These are phyloP conservation scores for Teratosphaeria gauchensis DNA, from an alignment of 2,329 filamentous ascomycete species.

Conservation along the genomic window DNA sequence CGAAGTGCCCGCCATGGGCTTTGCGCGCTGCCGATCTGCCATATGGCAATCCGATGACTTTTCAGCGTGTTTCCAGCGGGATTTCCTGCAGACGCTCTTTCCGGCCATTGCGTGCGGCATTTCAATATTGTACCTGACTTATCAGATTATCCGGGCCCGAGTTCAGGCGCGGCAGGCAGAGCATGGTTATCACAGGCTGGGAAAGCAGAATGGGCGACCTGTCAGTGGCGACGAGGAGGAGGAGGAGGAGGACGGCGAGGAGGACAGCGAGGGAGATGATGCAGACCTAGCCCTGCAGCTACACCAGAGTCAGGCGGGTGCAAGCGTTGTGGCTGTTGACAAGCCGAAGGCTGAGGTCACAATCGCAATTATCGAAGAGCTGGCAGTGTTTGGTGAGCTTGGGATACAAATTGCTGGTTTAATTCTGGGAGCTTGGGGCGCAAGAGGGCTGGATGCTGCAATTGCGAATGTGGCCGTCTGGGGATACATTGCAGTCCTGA, in stretches of 20 bases:
- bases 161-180: conserved; percentile 10
- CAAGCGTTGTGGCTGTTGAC: conserved; percentile 57
- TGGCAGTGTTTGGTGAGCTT: conserved; percentile 63
- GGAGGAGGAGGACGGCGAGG: conserved; percentile 23
- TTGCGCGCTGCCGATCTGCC: conserved; percentile 47
- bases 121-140: conserved; percentile 58
- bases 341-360: conserved; percentile 64
- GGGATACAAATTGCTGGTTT: conserved; percentile 58
- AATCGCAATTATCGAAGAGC: conserved; percentile 62
- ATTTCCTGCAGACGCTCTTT: conserved; percentile 71
- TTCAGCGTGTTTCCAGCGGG: conserved; percentile 51
- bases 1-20: conserved; percentile 23
- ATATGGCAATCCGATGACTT: conserved; percentile 55
- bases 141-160: conserved; percentile 46
- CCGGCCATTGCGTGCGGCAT: conserved; percentile 61
- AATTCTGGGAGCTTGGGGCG: conserved; percentile 48
- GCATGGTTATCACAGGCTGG: neutral
- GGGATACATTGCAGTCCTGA: conserved; percentile 70
- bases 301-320: conserved; percentile 41
- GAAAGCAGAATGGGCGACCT: neutral
- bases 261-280: conserved; percentile 48
- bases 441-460: conserved; percentile 46
- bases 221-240: conserved; percentile 9
- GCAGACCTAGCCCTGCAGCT: conserved; percentile 46
- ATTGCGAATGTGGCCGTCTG: conserved; percentile 63